Evolutionary conservation across 1,139 yeast genomes (phyloP).

Genomic region (Komagataea norvegica): DNA sequence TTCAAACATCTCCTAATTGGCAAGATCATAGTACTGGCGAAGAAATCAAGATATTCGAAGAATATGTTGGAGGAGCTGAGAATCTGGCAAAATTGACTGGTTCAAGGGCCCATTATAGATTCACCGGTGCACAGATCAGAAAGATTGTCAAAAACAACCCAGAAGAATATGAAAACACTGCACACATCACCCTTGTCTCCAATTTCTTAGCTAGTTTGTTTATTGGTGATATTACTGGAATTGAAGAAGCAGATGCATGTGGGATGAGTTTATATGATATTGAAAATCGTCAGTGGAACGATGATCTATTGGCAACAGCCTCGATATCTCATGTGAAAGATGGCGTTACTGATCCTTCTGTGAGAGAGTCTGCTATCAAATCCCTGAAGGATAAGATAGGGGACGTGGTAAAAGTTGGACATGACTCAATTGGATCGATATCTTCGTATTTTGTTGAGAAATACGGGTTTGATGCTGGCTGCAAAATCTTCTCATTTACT

Average conservation of each 20-base stretch:
- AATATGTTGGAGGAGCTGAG: constrained; percentile 57
- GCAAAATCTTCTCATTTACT: constrained; percentile 66
- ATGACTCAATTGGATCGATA: constrained; percentile 39
- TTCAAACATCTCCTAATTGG: constrained; percentile 81
- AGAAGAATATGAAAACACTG: constrained; percentile 50
- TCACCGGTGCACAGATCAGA: constrained; percentile 86
- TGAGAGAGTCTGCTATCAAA: constrained; percentile 21
- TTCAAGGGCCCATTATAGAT: constrained; percentile 82
- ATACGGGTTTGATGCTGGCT: constrained; percentile 54
- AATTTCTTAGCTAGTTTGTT: constrained; percentile 72
- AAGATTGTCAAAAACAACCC: constrained; percentile 58
- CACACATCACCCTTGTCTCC: constrained; percentile 68
- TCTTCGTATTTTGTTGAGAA: constrained; percentile 55
- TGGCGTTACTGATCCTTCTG: constrained; percentile 38
- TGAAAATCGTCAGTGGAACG: constrained; percentile 45
- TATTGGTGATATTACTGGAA: constrained; percentile 54
- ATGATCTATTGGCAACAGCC: constrained; percentile 40
- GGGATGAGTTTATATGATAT: constrained; percentile 88
- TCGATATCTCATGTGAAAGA: constrained; percentile 30
- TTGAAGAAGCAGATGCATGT: constrained; percentile 86
- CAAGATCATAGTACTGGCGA: constrained; percentile 84
- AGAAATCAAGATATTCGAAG: constrained; percentile 63
- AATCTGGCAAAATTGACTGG: constrained; percentile 69
- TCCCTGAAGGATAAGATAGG: constrained; percentile 28
- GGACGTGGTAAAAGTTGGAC: constrained; percentile 37